A percentile compares a stretch with the other conserved stretches of the same genome.
Conservation (phyloP, 225 moss, liverwort and hornwort genomes). For the Pleurozium schreberi region DNA sequence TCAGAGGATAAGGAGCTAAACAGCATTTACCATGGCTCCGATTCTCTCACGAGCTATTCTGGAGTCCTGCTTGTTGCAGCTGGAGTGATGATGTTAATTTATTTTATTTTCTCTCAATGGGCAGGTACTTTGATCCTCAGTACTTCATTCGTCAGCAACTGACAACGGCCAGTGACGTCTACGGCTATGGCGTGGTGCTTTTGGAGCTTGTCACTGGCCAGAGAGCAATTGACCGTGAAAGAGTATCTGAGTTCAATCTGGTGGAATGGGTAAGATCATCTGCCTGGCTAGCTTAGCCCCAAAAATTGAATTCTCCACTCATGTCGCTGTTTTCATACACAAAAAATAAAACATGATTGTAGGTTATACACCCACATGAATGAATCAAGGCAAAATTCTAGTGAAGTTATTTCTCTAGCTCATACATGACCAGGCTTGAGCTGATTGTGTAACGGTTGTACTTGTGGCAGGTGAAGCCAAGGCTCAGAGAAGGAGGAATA, state of each 20-base stretch:
- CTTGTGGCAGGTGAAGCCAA: constrained; percentile 12
- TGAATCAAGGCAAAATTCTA: no score
- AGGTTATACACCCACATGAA: no score
- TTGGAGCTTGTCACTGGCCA: constrained; percentile 51
- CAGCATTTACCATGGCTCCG: neutral
- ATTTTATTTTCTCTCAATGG: neutral
- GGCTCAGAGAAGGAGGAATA: constrained; percentile 10
- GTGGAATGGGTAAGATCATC: constrained; percentile 34
- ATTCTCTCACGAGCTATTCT: neutral
- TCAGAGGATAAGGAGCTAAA: neutral
- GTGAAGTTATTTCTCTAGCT: neutral
- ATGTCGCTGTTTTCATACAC: neutral
- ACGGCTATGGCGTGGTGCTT: constrained; percentile 39
- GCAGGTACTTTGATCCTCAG: constrained; percentile 50
- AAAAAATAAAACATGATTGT: neutral
- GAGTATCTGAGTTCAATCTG: constrained; percentile 25
- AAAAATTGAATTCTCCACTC: neutral
- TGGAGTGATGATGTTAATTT: neutral
- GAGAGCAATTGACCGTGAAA: constrained; percentile 34
- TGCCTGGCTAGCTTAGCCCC: neutral
- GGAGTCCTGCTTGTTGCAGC: neutral
- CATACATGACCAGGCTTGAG: neutral
- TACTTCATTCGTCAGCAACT: constrained; percentile 44
- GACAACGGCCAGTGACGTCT: constrained; percentile 48
- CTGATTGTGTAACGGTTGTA: neutral